Percentiles rank a stretch among this genome's conserved stretches.
Evolutionary conservation across 495 filamentous ascomycete species (phyloP).

Genomic region (Penicillium desertorum): DNA sequence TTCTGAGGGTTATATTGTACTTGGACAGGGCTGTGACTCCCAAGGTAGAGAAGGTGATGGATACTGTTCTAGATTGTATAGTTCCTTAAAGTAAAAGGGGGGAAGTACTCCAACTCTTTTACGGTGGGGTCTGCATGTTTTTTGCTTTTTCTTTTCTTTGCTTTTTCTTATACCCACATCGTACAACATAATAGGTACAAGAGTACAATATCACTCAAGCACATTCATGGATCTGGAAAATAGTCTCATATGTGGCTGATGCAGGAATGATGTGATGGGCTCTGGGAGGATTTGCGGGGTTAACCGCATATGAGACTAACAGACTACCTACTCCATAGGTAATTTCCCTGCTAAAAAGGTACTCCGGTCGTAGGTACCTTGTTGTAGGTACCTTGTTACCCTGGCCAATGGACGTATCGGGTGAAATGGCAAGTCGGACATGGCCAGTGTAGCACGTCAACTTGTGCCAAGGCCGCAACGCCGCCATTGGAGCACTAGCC

Average conservation of each 20-base stretch:
- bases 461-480: not conserved
- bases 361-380: too few relatives aligned
- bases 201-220: not conserved
- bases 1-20: not conserved
- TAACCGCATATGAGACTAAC: not conserved
- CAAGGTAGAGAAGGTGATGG: not conserved
- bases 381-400: too few relatives aligned
- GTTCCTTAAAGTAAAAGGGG: too few relatives aligned
- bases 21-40: not conserved
- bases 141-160: conserved; percentile 1
- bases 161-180: not conserved
- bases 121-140: conserved; percentile 4
- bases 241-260: conserved; percentile 5
- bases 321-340: too few relatives aligned
- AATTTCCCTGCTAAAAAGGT: too few relatives aligned
- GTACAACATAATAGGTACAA: not conserved
- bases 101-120: not conserved
- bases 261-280: conserved; percentile 8
- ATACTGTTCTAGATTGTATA: conserved; percentile 7
- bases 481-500: conserved; percentile 21
- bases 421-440: conserved; percentile 1
- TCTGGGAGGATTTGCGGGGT: conserved; percentile 6
- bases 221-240: not conserved
- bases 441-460: not conserved
- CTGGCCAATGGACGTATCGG: not conserved